Evolutionary conservation across 345 rosid species (phyloP), one percentile per base, ranked within the genome.

Genomic region (Salix arbutifolia): DNA sequence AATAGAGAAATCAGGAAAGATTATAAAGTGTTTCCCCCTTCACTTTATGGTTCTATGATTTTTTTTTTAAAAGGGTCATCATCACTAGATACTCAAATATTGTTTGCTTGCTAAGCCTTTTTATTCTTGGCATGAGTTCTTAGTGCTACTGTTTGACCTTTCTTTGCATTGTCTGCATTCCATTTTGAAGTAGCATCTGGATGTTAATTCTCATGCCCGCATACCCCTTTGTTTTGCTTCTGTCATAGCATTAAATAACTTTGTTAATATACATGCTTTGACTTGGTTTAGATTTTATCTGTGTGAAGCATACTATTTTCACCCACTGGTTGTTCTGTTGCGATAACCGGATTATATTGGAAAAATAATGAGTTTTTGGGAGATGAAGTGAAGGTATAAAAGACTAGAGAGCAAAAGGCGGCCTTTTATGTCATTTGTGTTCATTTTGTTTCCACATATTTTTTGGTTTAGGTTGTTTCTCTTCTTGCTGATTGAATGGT

Each of bases 401-500:
- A 71, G 74, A 68, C 76, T 64, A 77, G 73, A 73, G 61, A 26
- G 66, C 60, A 72, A 66, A 77, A 52, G 38, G 13, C 28, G 67
- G 25, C 30, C 21, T 73, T 71, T 58, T 79, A 40, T 44, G 69
- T 21, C 26, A 12, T 44, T 70, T 80, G 14, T 66, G 35, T 78
- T 58, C 48, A 58, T 78, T 72, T 73, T 42, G 31, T 68, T 56
- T 60, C 30, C 52, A 72, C 40, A 50, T 74, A 16, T 71, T 71
- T 46, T 82, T 75, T 76, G 74, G 73, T 84, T 83, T 85, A 84
- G 89, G 84, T 87, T 40, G 46, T 40, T 40, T 70, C 77, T 77
- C 75, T 69, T 38, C 74, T 67, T 73, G 31, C 68, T 76, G 72
- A 74, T 79, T 89, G 84, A 73, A 82, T 86, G 84, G 75, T 89